phyloP scores from a whole-genome alignment of 2,329 filamentous ascomycete species.

The Xylariaceae sp. region DNA sequence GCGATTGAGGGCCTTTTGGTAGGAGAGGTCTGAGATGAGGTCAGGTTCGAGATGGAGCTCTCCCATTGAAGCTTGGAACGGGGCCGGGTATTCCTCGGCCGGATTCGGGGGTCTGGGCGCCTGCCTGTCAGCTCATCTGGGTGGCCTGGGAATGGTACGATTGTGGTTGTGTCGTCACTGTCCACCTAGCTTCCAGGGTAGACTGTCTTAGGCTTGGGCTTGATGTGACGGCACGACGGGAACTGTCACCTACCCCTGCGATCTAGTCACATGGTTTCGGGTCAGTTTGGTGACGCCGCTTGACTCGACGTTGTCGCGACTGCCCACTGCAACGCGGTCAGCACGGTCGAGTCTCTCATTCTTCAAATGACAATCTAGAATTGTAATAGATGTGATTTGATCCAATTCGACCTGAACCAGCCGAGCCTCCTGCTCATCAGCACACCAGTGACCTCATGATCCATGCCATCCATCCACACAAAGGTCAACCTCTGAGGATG shows the following conservation, averaged over 20 bases:
- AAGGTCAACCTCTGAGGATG: slow-evolving; percentile 7
- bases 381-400: neutral
- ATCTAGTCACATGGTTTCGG: slow-evolving; percentile 25
- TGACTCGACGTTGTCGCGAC: slow-evolving; percentile 17
- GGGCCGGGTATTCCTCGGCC: slow-evolving; percentile 26
- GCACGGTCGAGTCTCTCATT: too few relatives aligned
- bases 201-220: neutral
- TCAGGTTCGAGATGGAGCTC: slow-evolving; percentile 20
- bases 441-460: neutral
- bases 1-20: slow-evolving; percentile 18
- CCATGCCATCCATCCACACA: neutral
- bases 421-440: neutral
- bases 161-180: neutral
- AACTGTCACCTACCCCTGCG: too few relatives aligned
- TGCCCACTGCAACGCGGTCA: neutral
- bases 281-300: slow-evolving; percentile 27
- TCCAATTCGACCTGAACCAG: neutral
- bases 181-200: too few relatives aligned
- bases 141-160: slow-evolving; percentile 12
- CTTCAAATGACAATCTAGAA: neutral
- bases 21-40: slow-evolving; percentile 22
- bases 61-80: slow-evolving; percentile 6
- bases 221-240: too few relatives aligned
- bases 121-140: neutral
- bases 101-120: slow-evolving; percentile 2